phyloP scores from a whole-genome alignment of 2,329 filamentous ascomycete species.

The Alternaria metachromatica region DNA sequence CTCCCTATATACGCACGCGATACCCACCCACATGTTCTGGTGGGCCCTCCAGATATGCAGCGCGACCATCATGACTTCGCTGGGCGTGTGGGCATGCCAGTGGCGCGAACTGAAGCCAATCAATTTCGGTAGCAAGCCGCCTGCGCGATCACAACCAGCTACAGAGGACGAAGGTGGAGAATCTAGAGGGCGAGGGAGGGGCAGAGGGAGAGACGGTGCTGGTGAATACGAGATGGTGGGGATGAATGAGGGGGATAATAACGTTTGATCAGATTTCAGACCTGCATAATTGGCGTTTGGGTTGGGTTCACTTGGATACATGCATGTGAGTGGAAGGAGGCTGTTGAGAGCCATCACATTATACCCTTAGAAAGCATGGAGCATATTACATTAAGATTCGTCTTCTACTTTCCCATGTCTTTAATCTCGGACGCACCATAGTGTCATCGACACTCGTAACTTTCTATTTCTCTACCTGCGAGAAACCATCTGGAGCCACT shows the following conservation, averaged over 20 bases:
- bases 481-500: constrained; percentile 38
- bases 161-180: constrained; percentile 49
- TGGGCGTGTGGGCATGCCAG: constrained; percentile 90
- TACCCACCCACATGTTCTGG: constrained; percentile 85
- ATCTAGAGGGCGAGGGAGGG: constrained; percentile 49
- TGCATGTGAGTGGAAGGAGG: constrained; percentile 1
- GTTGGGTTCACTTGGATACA: constrained; percentile 24
- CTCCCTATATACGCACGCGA: constrained; percentile 75
- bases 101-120: constrained; percentile 90
- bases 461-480: constrained; percentile 43
- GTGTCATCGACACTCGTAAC: constrained; percentile 41
- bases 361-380: constrained; percentile 21
- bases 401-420: neutral
- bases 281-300: constrained; percentile 39
- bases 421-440: neutral
- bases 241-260: constrained; percentile 49
- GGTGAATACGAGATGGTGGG: constrained; percentile 58
- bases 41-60: constrained; percentile 74
- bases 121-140: constrained; percentile 72
- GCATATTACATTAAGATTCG: neutral
- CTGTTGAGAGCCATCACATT: constrained; percentile 10
- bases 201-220: constrained; percentile 53
- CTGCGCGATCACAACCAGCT: constrained; percentile 26
- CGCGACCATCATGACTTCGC: constrained; percentile 67
- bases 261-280: constrained; percentile 33